Percentiles rank a stretch among this genome's conserved stretches.
Evolutionary conservation across 495 filamentous ascomycete genomes (phyloP).

Genomic region (Tuber borchii): DNA sequence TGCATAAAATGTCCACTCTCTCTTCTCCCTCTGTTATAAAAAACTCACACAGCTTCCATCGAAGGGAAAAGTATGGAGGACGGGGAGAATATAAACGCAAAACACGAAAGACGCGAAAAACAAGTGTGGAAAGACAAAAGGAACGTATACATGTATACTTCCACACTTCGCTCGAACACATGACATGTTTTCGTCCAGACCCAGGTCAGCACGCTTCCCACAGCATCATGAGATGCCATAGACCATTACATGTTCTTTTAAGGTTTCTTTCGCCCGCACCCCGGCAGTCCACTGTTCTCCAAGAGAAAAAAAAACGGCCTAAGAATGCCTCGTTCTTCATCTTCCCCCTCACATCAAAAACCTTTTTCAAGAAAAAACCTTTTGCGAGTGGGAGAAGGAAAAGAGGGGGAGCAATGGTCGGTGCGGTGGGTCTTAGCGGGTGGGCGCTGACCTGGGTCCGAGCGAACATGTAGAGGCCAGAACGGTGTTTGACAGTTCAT

Average conservation of each 20-base stretch:
- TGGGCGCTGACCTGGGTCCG: conserved; percentile 36
- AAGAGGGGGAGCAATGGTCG: conserved; percentile 14
- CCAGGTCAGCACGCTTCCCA: conserved; percentile 4
- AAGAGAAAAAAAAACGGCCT: background rate
- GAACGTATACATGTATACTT: background rate
- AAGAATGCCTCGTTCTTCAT: background rate
- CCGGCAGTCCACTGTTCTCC: background rate
- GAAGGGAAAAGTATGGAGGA: conserved; percentile 17
- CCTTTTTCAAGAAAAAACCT: background rate
- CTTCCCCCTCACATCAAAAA: conserved; percentile 2
- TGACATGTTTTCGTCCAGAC: conserved; percentile 1
- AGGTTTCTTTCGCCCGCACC: conserved; percentile 2
- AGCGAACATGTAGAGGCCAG: conserved; percentile 37
- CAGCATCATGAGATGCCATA: conserved; percentile 2
- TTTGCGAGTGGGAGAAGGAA: background rate
- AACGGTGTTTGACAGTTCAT: conserved; percentile 19
- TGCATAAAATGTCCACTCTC: conserved; percentile 38
- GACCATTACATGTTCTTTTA: conserved; percentile 1
- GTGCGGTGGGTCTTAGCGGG: conserved; percentile 3
- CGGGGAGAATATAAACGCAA: conserved; percentile 10
- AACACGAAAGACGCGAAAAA: background rate
- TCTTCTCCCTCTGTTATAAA: conserved; percentile 19
- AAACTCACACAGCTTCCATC: conserved; percentile 2
- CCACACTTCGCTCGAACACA: conserved; percentile 3
- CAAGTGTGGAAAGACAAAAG: background rate